phyloP scores from a whole-genome alignment of 169 alveolate species.

The Sarcocystis neurona region DNA sequence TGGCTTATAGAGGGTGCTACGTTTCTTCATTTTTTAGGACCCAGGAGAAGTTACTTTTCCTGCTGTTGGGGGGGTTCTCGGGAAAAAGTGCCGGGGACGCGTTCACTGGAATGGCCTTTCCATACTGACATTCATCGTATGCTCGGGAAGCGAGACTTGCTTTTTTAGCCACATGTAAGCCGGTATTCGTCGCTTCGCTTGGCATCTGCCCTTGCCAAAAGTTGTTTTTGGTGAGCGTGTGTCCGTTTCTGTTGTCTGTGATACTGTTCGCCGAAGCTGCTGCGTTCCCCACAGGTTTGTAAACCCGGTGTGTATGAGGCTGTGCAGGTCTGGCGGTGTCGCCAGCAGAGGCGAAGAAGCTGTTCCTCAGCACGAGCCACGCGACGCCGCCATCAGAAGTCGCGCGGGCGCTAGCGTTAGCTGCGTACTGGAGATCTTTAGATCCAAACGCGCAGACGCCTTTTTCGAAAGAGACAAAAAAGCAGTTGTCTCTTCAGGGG shows the following conservation, averaged over 20 bases:
- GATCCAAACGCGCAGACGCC: constrained; percentile 67
- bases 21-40: neutral
- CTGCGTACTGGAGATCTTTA: constrained; percentile 68
- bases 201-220: too few species aligned
- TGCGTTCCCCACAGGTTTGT: too few species aligned
- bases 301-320: neutral
- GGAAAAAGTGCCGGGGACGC: too few species aligned
- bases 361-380: constrained; percentile 43
- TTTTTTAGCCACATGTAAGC: too few species aligned
- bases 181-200: too few species aligned
- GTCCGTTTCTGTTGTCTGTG: neutral
- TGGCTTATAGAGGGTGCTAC: neutral
- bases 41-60: too few species aligned
- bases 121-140: too few species aligned
- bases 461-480: constrained; percentile 39
- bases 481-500: constrained; percentile 22
- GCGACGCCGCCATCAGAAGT: constrained; percentile 65
- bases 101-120: too few species aligned
- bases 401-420: constrained; percentile 70
- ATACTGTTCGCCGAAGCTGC: neutral
- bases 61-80: too few species aligned
- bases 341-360: constrained; percentile 67
- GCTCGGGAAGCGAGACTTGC: too few species aligned
- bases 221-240: neutral
- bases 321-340: constrained; percentile 67